phyloP scores from a whole-genome alignment of 768 basidiomycete genomes.

The Asterophora lycoperdoides region DNA sequence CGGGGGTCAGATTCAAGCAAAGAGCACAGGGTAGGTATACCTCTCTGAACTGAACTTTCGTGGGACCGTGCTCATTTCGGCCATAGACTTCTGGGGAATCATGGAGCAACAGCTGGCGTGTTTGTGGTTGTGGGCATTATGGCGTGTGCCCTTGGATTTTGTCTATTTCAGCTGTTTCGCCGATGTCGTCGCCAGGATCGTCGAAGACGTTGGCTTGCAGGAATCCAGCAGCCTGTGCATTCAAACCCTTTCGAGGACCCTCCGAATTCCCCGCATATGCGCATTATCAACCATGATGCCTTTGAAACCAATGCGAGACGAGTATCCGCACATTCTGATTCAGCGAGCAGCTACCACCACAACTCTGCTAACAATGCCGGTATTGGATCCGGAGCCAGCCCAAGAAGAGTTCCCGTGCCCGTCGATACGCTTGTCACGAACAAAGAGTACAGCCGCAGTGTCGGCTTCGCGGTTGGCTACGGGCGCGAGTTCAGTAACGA shows the following conservation, averaged over 20 bases:
- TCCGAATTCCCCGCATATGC: constrained; percentile 18
- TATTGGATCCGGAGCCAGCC: background rate
- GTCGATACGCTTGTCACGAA: constrained; percentile 1
- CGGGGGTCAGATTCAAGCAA: constrained; percentile 12
- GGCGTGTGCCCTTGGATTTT: constrained; percentile 41
- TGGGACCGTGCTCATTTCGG: background rate
- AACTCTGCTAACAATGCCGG: background rate
- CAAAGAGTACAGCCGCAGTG: background rate
- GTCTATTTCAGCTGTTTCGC: constrained; percentile 39
- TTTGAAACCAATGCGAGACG: background rate
- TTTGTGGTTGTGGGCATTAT: constrained; percentile 65
- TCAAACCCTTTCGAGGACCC: constrained; percentile 35
- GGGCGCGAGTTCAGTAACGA: constrained; percentile 11
- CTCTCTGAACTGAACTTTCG: background rate
- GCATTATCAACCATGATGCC: constrained; percentile 4
- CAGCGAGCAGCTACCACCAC: background rate
- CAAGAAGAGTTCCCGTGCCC: constrained; percentile 4
- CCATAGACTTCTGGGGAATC: constrained; percentile 59
- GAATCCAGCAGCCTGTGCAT: constrained; percentile 28
- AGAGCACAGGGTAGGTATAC: constrained; percentile 19
- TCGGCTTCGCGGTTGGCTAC: constrained; percentile 7
- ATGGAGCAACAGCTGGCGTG: constrained; percentile 66
- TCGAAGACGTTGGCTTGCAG: constrained; percentile 33
- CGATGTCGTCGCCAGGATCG: constrained; percentile 37
- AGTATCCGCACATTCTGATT: constrained; percentile 3